Conservation (phyloP, 495 filamentous ascomycete genomes). For the Polyplosphaeria fusca region DNA sequence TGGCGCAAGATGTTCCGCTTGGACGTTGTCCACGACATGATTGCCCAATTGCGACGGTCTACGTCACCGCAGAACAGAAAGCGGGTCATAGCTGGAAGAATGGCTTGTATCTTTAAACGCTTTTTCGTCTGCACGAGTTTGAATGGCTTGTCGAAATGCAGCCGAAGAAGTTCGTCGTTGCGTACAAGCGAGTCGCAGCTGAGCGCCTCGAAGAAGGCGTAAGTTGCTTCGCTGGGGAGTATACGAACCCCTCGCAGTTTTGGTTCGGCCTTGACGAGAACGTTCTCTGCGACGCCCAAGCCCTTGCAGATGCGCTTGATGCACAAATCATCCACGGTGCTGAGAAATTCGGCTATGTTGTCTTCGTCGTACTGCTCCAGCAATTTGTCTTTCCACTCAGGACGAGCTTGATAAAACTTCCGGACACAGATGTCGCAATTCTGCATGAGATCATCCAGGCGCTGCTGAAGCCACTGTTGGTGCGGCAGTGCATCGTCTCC, state of each 20-base stretch:
- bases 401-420: conserved; percentile 72
- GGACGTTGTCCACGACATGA: conserved; percentile 61
- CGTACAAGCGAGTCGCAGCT: conserved; percentile 60
- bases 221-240: conserved; percentile 50
- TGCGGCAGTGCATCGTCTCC: conserved; percentile 58
- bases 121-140: conserved; percentile 68
- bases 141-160: conserved; percentile 75
- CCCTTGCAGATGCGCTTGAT: conserved; percentile 60
- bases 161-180: conserved; percentile 50
- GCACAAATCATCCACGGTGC: conserved; percentile 57
- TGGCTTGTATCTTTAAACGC: conserved; percentile 63
- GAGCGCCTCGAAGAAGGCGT: conserved; percentile 62
- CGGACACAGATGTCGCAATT: conserved; percentile 77
- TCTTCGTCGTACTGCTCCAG: conserved; percentile 58
- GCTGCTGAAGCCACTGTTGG: conserved; percentile 56
- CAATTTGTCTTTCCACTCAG: conserved; percentile 59
- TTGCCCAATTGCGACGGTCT: conserved; percentile 63
- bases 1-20: conserved; percentile 53
- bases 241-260: conserved; percentile 49
- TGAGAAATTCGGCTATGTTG: conserved; percentile 55
- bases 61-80: conserved; percentile 73
- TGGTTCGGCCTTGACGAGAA: conserved; percentile 50
- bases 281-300: conserved; percentile 48
- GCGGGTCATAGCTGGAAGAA: conserved; percentile 71
- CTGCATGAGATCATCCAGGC: conserved; percentile 55